These are phyloP conservation scores for Capronia epimyces DNA, from an alignment of 2,329 filamentous ascomycete genomes.

Conservation along the genomic window DNA sequence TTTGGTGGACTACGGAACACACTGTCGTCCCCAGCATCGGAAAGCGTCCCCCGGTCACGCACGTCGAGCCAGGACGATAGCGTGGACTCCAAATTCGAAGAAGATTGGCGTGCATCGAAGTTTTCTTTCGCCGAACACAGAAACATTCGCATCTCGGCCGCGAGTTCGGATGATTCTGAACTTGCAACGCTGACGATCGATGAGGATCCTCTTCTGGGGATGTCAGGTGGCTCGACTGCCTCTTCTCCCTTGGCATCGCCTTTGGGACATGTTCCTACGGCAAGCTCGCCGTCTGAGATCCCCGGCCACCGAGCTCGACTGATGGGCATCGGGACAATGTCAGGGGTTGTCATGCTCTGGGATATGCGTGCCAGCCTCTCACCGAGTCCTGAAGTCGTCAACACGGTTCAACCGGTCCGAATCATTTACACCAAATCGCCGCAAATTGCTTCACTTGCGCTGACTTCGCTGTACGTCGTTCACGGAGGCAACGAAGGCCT, in stretches of 20 bases:
- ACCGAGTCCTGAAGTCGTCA: conserved; percentile 49
- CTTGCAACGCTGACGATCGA: conserved; percentile 64
- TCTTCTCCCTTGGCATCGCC: conserved; percentile 53
- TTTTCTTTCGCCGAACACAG: conserved; percentile 58
- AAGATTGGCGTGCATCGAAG: conserved; percentile 62
- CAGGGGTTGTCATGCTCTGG: conserved; percentile 75
- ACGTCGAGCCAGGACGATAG: conserved; percentile 32
- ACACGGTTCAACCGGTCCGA: conserved; percentile 65
- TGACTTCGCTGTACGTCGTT: conserved; percentile 81
- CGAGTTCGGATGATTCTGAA: conserved; percentile 66
- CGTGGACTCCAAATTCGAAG: conserved; percentile 39
- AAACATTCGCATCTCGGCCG: conserved; percentile 61
- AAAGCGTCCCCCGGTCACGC: conserved; percentile 34
- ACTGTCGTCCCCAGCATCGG: conserved; percentile 21
- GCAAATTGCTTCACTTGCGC: conserved; percentile 71
- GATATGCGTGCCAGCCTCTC: conserved; percentile 66
- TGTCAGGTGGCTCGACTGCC: conserved; percentile 49
- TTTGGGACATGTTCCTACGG: conserved; percentile 41
- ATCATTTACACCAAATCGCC: conserved; percentile 87
- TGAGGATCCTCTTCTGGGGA: conserved; percentile 70
- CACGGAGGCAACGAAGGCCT: conserved; percentile 92
- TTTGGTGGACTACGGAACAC: conserved; percentile 41
- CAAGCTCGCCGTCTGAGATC: conserved; percentile 52
- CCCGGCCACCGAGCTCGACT: conserved; percentile 80
- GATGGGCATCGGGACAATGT: conserved; percentile 72